Evolutionary conservation across 345 rosid genomes (phyloP).

Genomic region (Viola odorata): DNA sequence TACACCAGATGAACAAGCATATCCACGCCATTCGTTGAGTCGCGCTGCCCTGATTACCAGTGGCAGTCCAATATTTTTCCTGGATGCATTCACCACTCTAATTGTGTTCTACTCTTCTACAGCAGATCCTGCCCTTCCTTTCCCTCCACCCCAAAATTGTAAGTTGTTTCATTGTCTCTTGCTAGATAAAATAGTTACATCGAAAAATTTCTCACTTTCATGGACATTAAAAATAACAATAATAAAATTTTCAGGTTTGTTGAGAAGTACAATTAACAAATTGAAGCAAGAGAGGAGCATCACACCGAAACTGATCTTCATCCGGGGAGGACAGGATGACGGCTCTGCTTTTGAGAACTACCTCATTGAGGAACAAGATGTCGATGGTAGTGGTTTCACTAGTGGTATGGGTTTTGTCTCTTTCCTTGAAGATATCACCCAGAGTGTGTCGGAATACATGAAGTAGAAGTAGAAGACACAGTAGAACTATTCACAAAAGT

Average conservation of each 20-base stretch:
- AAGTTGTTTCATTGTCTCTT: conserved; percentile 24
- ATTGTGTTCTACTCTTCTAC: conserved; percentile 89
- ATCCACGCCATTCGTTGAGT: conserved; percentile 89
- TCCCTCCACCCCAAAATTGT: conserved; percentile 96
- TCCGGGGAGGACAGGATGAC: conserved; percentile 77
- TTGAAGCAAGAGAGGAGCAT: conserved; percentile 86
- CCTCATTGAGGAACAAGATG: conserved; percentile 97
- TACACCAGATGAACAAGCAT: conserved; percentile 77
- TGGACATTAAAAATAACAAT: neutral
- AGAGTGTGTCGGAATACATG: conserved; percentile 74
- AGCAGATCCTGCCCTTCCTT: conserved; percentile 77
- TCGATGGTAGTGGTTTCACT: conserved; percentile 75
- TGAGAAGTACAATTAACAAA: conserved; percentile 72
- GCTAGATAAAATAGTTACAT: neutral
- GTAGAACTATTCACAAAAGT: too few species aligned
- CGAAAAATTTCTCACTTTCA: neutral
- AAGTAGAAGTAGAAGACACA: conserved; percentile 36
- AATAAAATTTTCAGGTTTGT: conserved; percentile 40
- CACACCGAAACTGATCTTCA: conserved; percentile 77
- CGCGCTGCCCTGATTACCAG: conserved; percentile 87
- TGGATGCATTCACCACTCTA: conserved; percentile 83
- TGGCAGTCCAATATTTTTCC: conserved; percentile 93
- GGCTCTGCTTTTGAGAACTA: conserved; percentile 79
- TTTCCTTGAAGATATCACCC: conserved; percentile 80
- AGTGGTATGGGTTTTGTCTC: conserved; percentile 90